These are phyloP conservation scores for Salicornia ramosissima DNA, from an alignment of 148 eudicot genomes.

Conservation along the genomic window DNA sequence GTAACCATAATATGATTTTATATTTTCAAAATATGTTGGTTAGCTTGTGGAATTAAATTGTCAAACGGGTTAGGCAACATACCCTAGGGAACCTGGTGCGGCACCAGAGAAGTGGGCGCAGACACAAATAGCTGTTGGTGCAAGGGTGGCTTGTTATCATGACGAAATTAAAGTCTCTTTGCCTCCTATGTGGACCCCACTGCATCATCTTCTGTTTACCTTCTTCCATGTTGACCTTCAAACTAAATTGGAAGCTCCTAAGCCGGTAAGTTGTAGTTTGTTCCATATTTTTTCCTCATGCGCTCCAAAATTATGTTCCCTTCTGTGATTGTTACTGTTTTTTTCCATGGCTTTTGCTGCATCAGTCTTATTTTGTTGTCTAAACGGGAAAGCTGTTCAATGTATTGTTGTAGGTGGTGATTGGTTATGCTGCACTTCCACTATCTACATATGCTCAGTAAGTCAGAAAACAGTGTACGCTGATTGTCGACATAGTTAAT, in stretches of 20 bases:
- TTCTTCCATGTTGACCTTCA: conserved; percentile 96
- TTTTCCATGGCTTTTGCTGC: conserved; percentile 7
- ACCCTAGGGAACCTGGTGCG: conserved; percentile 82
- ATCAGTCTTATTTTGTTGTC: conserved; percentile 9
- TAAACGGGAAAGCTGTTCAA: conserved; percentile 5
- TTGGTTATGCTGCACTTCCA: conserved; percentile 88
- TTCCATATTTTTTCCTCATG: not conserved
- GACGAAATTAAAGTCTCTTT: conserved; percentile 93
- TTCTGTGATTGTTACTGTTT: not conserved
- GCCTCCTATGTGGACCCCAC: conserved; percentile 86
- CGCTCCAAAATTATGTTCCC: not conserved
- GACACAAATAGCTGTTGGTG: conserved; percentile 90
- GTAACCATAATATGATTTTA: conserved; percentile 10
- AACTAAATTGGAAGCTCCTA: conserved; percentile 94
- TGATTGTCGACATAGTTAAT: not conserved
- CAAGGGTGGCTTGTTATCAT: conserved; percentile 92
- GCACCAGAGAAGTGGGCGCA: conserved; percentile 74
- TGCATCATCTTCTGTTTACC: conserved; percentile 93
- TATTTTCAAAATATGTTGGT: not conserved
- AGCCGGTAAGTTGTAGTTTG: conserved; percentile 54
- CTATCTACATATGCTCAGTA: conserved; percentile 88
- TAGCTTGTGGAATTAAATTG: conserved; percentile 2
- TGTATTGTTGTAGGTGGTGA: conserved; percentile 61
- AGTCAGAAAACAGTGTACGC: conserved; percentile 12
- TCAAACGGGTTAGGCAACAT: conserved; percentile 56